These are phyloP conservation scores for Diplodia mutila DNA, from an alignment of 2,329 filamentous ascomycete genomes.

Conservation along the genomic window DNA sequence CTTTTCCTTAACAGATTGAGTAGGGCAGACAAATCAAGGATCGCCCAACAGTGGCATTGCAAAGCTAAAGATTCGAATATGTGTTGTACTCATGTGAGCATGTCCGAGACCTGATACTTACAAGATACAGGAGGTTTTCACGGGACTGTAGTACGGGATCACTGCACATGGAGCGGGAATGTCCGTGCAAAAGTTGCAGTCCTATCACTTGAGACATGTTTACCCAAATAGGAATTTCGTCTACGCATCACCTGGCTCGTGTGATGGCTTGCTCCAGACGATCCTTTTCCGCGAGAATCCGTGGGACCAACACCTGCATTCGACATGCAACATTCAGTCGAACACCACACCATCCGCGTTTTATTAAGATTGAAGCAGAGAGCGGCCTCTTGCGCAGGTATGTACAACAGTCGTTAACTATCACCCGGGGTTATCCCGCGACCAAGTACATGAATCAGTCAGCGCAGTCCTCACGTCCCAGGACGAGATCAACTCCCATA, in stretches of 20 bases:
- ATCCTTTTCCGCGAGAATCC: neutral
- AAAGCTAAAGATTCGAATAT: neutral
- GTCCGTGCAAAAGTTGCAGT: neutral
- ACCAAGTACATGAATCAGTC: too few relatives aligned
- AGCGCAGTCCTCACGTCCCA: too few relatives aligned
- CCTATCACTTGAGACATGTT: neutral
- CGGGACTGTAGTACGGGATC: neutral
- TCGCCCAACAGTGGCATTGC: neutral
- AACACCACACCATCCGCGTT: too few relatives aligned
- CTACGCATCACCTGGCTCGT: neutral
- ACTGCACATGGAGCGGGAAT: neutral
- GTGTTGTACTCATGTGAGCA: neutral
- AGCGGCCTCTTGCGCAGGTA: too few relatives aligned
- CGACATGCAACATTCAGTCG: too few relatives aligned
- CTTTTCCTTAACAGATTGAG: slow-evolving; percentile 20
- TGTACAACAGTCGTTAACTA: too few relatives aligned
- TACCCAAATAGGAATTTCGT: neutral
- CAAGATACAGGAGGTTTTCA: neutral
- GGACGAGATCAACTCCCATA: too few relatives aligned
- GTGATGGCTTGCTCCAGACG: neutral
- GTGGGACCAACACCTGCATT: too few relatives aligned
- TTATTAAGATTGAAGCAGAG: too few relatives aligned
- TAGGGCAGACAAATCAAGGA: slow-evolving; percentile 20
- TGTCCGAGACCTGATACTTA: neutral
- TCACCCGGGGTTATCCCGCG: too few relatives aligned